Percentiles rank a stretch among this genome's conserved stretches.
Evolutionary conservation across 1,284 basidiomycete species (phyloP).

Genomic region (Tilletia walkeri): DNA sequence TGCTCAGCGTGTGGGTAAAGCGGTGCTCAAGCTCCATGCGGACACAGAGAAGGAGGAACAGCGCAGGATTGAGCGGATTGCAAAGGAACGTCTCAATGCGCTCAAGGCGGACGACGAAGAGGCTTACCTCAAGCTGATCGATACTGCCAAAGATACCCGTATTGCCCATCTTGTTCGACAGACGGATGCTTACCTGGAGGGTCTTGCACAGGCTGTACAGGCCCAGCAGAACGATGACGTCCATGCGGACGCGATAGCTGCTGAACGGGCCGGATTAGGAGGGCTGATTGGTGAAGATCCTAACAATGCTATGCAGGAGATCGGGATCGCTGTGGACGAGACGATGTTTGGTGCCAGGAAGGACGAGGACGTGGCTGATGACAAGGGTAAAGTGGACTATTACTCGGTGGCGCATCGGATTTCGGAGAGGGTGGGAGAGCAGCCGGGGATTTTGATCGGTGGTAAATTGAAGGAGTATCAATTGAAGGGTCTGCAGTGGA

Average conservation of each 20-base stretch:
- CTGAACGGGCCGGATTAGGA: conserved; percentile 34
- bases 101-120: conserved; percentile 98
- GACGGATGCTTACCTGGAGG: conserved; percentile 92
- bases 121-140: conserved; percentile 97
- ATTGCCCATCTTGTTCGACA: conserved; percentile 94
- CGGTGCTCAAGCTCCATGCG: conserved; percentile 59
- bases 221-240: conserved; percentile 82
- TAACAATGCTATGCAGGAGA: conserved; percentile 40
- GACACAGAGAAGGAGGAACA: conserved; percentile 62
- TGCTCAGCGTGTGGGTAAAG: conserved; percentile 60
- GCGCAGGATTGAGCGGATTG: conserved; percentile 81
- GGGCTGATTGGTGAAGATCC: conserved; percentile 22
- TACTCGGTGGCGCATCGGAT: conserved; percentile 93
- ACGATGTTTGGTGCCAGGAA: conserved; percentile 84
- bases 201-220: conserved; percentile 87
- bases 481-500: conserved; percentile 56
- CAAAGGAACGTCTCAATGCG: conserved; percentile 97
- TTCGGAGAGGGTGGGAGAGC: conserved; percentile 80
- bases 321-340: conserved; percentile 67
- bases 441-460: conserved; percentile 75
- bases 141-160: conserved; percentile 98
- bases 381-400: conserved; percentile 77
- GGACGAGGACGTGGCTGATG: conserved; percentile 65
- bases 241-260: conserved; percentile 50
- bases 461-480: conserved; percentile 55